phyloP scores from a whole-genome alignment of 768 basidiomycete genomes.

The Rhodosporidiobolus sp. region DNA sequence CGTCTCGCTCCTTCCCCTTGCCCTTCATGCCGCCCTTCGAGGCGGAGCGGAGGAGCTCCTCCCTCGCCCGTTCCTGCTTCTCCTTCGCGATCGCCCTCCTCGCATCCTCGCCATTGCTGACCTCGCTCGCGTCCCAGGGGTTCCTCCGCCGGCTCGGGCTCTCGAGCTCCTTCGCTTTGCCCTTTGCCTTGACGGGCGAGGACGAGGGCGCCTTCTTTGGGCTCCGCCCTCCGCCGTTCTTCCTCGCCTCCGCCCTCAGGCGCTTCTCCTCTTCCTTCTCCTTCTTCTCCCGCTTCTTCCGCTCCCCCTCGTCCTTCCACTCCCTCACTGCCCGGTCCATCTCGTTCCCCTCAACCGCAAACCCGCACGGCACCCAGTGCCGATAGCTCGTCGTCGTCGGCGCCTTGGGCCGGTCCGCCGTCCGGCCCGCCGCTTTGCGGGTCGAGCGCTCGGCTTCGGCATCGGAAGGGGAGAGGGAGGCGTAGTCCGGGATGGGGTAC shows the following conservation, averaged over 20 bases:
- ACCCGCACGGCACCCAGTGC: slow-evolving; percentile 21
- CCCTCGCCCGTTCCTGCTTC: neutral
- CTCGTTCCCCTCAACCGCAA: slow-evolving; percentile 1
- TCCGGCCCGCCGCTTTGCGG: neutral
- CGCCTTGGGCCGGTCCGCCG: neutral
- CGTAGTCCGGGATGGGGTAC: slow-evolving; percentile 6
- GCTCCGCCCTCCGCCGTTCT: neutral
- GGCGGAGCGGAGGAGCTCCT: too few species aligned
- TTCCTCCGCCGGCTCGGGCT: neutral
- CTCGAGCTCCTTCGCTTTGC: neutral
- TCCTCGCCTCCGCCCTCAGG: neutral
- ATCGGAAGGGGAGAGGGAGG: neutral
- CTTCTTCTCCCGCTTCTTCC: slow-evolving; percentile 8
- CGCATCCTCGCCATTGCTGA: neutral
- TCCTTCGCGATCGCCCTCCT: neutral
- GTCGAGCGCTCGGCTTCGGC: neutral
- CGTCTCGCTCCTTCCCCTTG: neutral
- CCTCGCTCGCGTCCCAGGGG: neutral
- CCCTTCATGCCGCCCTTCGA: neutral
- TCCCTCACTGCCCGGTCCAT: neutral
- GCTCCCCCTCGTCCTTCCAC: neutral
- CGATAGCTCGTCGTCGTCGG: neutral
- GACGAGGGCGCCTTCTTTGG: neutral
- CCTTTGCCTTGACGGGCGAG: neutral
- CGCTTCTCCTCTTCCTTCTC: slow-evolving; percentile 6